Percentiles rank a stretch among this genome's conserved stretches.
phyloP scores from a whole-genome alignment of 495 filamentous ascomycete species.

The Astrocystis sublimbata region DNA sequence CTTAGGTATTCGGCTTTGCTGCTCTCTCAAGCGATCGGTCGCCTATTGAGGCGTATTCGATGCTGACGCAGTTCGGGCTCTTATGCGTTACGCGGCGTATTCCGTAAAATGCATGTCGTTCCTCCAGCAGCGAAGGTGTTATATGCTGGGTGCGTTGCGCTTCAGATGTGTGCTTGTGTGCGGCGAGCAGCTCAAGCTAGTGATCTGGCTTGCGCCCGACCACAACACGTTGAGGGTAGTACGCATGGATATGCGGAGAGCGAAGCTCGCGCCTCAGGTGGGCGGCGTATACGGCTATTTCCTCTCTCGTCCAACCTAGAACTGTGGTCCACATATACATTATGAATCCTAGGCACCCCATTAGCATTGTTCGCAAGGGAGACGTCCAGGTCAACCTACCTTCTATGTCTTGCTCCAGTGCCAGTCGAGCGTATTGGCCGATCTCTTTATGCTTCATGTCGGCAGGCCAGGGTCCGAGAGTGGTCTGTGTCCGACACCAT shows the following conservation, averaged over 20 bases:
- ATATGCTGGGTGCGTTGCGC: background rate
- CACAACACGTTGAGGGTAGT: constrained; percentile 34
- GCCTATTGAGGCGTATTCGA: too few species aligned
- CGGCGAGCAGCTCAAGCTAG: background rate
- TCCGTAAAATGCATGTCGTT: background rate
- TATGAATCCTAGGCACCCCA: constrained; percentile 28
- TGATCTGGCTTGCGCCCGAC: constrained; percentile 38
- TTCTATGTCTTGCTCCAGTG: constrained; percentile 33
- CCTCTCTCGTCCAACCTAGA: constrained; percentile 36
- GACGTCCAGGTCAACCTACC: constrained; percentile 15
- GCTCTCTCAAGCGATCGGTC: too few species aligned
- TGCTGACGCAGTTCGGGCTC: too few species aligned
- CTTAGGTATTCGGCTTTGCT: too few species aligned
- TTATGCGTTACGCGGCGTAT: background rate
- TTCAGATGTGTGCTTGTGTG: background rate
- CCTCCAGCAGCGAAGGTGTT: background rate
- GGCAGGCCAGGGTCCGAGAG: constrained; percentile 52
- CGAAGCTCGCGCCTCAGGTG: constrained; percentile 36
- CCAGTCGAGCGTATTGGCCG: constrained; percentile 36
- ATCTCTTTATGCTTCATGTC: constrained; percentile 53
- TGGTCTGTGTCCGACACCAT: constrained; percentile 30
- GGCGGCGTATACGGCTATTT: constrained; percentile 38
- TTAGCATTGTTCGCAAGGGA: background rate
- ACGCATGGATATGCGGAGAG: constrained; percentile 27
- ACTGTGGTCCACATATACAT: constrained; percentile 32